A percentile compares a stretch with the other conserved stretches of the same genome.
These are phyloP conservation scores for Macrotyloma uniflorum DNA, from an alignment of 306 rosid genomes.

Conservation along the genomic window DNA sequence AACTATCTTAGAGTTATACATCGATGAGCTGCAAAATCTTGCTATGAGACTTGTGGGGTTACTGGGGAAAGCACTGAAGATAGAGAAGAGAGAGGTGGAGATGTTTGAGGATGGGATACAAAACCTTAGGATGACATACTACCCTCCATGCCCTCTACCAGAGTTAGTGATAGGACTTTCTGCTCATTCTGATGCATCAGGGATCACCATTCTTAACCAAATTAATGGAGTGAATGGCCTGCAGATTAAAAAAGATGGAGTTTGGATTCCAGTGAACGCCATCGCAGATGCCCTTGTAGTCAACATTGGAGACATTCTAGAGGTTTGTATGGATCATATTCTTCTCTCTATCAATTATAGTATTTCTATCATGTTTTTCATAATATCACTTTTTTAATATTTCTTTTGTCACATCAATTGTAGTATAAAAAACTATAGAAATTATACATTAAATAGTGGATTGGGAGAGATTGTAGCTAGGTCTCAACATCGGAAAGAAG, in stretches of 20 bases:
- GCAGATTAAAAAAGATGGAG: constrained; percentile 63
- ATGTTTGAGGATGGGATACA: constrained; percentile 62
- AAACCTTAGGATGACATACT: constrained; percentile 62
- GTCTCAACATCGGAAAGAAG: background rate
- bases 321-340: constrained; percentile 45
- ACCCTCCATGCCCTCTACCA: constrained; percentile 77
- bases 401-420: too few relatives aligned
- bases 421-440: background rate
- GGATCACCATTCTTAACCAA: constrained; percentile 65
- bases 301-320: constrained; percentile 65
- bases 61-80: constrained; percentile 49
- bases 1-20: constrained; percentile 54
- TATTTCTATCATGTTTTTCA: background rate
- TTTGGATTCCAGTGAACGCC: constrained; percentile 59
- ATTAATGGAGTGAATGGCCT: constrained; percentile 66
- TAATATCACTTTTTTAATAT: background rate
- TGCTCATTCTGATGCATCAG: constrained; percentile 64
- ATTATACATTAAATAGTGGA: background rate
- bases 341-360: background rate
- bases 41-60: constrained; percentile 42
- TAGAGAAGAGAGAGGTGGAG: constrained; percentile 46
- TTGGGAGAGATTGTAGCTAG: background rate
- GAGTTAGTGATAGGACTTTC: constrained; percentile 56
- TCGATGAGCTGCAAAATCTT: constrained; percentile 43
- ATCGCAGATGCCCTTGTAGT: constrained; percentile 50